Conservation (phyloP, 106 monocot species). For the Dendrobium chrysotoxum region DNA sequence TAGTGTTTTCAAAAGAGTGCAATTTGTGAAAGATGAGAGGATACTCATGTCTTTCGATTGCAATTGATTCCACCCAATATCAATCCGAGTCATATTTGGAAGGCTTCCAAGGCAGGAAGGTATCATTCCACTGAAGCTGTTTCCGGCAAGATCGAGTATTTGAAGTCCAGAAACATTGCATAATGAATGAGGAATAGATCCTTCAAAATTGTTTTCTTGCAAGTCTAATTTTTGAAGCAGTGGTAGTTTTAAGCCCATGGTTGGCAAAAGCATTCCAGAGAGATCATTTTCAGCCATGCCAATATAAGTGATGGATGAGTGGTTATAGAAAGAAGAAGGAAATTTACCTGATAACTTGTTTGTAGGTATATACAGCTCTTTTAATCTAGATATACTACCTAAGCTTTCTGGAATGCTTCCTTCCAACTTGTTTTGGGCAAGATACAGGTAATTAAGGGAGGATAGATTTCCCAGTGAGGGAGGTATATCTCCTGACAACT, state of each 20-base stretch:
- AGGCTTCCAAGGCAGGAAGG: slow-evolving; percentile 21
- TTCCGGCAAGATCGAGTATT: slow-evolving; percentile 3
- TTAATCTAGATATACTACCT: neutral
- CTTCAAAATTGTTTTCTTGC: slow-evolving; percentile 22
- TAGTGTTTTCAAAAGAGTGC: neutral
- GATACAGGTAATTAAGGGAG: neutral
- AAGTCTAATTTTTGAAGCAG: slow-evolving; percentile 10
- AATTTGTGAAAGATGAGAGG: slow-evolving; percentile 23
- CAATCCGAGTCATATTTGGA: neutral
- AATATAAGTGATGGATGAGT: slow-evolving; percentile 11
- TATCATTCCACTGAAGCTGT: slow-evolving; percentile 19
- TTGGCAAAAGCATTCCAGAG: slow-evolving; percentile 13
- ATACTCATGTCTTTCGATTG: slow-evolving; percentile 29
- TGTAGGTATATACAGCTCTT: neutral
- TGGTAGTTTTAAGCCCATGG: slow-evolving; percentile 24
- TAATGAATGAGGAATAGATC: slow-evolving; percentile 27
- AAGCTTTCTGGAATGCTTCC: slow-evolving; percentile 19
- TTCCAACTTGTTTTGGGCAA: slow-evolving; percentile 12
- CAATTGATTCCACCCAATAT: slow-evolving; percentile 12
- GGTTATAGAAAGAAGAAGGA: slow-evolving; percentile 15
- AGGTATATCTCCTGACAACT: slow-evolving; percentile 5
- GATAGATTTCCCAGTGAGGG: neutral
- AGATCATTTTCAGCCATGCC: neutral
- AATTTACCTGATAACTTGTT: slow-evolving; percentile 29
- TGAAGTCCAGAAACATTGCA: slow-evolving; percentile 4